Evolutionary conservation across 106 monocot species (phyloP), one percentile per base, ranked within the genome.

Genomic region (Phalaenopsis aphrodite): DNA sequence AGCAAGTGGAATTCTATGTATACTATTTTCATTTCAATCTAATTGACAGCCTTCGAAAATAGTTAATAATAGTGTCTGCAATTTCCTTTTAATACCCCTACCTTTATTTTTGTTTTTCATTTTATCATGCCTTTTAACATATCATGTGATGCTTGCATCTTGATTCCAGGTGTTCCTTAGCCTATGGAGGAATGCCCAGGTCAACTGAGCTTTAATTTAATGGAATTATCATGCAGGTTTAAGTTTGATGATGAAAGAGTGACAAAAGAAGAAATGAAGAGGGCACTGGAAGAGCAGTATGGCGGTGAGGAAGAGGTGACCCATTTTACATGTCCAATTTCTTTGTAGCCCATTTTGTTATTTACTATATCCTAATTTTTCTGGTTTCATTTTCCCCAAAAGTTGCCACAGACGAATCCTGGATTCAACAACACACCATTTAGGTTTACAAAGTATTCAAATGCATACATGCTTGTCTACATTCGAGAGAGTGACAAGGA

Each of bases 381-480:
- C 11, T 52, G 75, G 75, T 75, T 56, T 15, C 78, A 19, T 41
- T 52, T 79, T 81, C 39, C 81, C 19, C 78, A 12, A 73, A 86
- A 94, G 98, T 84, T 94, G 42, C 92, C 94, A 78, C 98, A 99
- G 77, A 77, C 91, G 66, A 99, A 99, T 84, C 94, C 98, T 75
- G 94, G 94, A 3, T 92, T 99, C 85, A 94, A 99, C 84, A 94
- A 94, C 72, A 83, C 94, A 66, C 98, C 94, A 67, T 94, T 94
- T 67, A 99, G 94, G 72, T 99, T 94, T 79, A 99, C 98, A 58
- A 99, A 99, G 79, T 99, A 99, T 82, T 99, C 98, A 79, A 99
- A 99, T 89, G 98, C 98, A 10, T 99, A 99, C 79, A 99, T 99
- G 98, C 91, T 99, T 81, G 98, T 94, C 37, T 99, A 99, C 77